A percentile compares a stretch with the other conserved stretches of the same genome.
Evolutionary conservation across 1,139 yeast species (phyloP).

Genomic region (Geotrichum carabidarum): DNA sequence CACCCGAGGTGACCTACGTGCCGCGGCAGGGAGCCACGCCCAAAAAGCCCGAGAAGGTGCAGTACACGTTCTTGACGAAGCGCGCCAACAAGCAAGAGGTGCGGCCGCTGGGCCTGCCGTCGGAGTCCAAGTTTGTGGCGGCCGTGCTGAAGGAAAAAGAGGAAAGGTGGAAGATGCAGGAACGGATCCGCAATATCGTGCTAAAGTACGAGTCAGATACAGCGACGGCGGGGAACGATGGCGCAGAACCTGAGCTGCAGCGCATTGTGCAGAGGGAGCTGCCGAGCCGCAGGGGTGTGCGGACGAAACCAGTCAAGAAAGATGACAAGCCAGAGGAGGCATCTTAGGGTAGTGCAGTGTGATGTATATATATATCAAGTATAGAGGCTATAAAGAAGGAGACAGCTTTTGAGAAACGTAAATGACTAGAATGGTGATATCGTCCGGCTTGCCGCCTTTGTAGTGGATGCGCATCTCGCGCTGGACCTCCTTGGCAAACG

Average conservation of each 20-base stretch:
- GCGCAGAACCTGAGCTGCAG: conserved; percentile 11
- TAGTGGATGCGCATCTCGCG: conserved; percentile 51
- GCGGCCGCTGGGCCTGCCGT: conserved; percentile 28
- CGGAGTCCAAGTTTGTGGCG: conserved; percentile 28
- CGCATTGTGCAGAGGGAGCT: conserved; percentile 6
- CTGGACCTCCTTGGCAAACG: conserved; percentile 77
- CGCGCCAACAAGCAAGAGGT: conserved; percentile 26
- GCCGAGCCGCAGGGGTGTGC: background rate
- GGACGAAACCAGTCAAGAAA: background rate
- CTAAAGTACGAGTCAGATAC: conserved; percentile 26
- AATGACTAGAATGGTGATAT: conserved; percentile 75
- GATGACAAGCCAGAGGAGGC: background rate
- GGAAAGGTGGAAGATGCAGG: conserved; percentile 26
- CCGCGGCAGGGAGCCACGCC: conserved; percentile 5
- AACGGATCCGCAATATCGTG: conserved; percentile 29
- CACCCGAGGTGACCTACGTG: conserved; percentile 5
- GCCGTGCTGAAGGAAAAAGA: conserved; percentile 27
- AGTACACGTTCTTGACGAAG: conserved; percentile 29
- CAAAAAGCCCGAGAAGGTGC: conserved; percentile 18
- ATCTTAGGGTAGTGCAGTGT: background rate
- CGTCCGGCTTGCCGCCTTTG: conserved; percentile 93
- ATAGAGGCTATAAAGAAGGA: conserved; percentile 5
- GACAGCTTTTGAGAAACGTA: conserved; percentile 29
- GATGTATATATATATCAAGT: background rate
- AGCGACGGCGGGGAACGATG: background rate